A percentile compares a stretch with the other conserved stretches of the same genome.
Evolutionary conservation across 1,139 yeast species (phyloP).

Genomic region (Scheffersomyces stambukii): DNA sequence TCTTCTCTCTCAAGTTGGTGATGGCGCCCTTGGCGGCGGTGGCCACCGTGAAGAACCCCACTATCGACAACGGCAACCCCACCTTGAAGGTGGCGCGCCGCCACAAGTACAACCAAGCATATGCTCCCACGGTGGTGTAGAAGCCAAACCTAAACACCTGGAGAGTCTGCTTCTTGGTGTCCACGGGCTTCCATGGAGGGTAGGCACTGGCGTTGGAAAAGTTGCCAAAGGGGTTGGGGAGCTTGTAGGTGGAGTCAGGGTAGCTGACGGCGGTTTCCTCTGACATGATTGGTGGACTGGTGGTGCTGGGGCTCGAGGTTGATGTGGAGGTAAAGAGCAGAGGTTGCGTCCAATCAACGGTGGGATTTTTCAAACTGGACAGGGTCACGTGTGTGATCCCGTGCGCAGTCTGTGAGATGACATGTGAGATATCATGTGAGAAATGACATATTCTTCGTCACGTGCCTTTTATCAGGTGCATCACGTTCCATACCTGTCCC

Average conservation of each 20-base stretch:
- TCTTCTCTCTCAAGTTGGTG: constrained; percentile 45
- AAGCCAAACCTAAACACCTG: constrained; percentile 39
- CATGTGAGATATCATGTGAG: too few relatives aligned
- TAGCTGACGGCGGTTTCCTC: constrained; percentile 9
- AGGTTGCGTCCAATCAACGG: too few relatives aligned
- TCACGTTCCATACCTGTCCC: background rate
- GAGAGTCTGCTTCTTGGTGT: constrained; percentile 38
- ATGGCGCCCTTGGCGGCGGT: constrained; percentile 34
- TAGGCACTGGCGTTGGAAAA: constrained; percentile 37
- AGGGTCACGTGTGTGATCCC: too few relatives aligned
- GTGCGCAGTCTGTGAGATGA: too few relatives aligned
- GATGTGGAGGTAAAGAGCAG: too few relatives aligned
- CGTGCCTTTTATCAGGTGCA: background rate
- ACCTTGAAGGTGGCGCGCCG: constrained; percentile 44
- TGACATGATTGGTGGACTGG: constrained; percentile 6
- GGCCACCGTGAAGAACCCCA: constrained; percentile 32
- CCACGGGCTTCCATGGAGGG: constrained; percentile 45
- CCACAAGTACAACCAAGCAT: constrained; percentile 47
- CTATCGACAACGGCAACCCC: constrained; percentile 36
- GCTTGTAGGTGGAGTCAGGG: constrained; percentile 39
- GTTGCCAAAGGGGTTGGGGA: constrained; percentile 43
- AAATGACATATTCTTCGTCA: too few relatives aligned
- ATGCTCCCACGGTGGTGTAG: constrained; percentile 45
- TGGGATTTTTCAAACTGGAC: too few relatives aligned
- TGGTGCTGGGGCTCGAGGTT: too few relatives aligned